Evolutionary conservation across 306 rosid genomes (phyloP).

Genomic region (Arachis hypogaea): DNA sequence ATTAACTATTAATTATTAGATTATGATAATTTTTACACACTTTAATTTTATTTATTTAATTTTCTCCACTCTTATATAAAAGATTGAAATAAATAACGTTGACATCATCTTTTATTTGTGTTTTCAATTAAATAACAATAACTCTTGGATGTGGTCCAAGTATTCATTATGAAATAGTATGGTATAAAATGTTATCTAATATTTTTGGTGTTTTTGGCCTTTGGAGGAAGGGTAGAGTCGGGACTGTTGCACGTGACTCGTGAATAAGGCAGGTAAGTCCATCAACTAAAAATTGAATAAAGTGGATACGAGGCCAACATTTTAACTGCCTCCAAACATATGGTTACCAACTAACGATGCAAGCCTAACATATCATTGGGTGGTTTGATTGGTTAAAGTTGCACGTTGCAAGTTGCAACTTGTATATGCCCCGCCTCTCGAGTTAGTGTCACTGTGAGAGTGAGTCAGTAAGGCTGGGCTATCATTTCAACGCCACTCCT

Average conservation of each 20-base stretch:
- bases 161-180: background rate
- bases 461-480: background rate
- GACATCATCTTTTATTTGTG: background rate
- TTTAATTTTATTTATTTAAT: too few species aligned
- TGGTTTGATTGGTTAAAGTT: background rate
- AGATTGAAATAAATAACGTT: too few species aligned
- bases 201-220: background rate
- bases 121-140: background rate
- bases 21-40: too few species aligned
- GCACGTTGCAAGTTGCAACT: background rate
- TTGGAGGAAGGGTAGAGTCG: conserved; percentile 7
- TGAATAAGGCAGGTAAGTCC: background rate
- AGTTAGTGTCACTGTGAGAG: background rate
- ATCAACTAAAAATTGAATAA: background rate
- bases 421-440: background rate
- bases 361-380: too few species aligned
- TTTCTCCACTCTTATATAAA: too few species aligned
- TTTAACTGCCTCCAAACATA: background rate
- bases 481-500: background rate
- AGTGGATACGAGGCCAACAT: background rate
- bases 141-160: background rate
- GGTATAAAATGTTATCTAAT: too few species aligned
- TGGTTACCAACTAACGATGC: background rate
- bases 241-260: background rate
- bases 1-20: too few species aligned